Evolutionary conservation across 345 rosid species (phyloP).

Genomic region (Bruguiera sexangula): DNA sequence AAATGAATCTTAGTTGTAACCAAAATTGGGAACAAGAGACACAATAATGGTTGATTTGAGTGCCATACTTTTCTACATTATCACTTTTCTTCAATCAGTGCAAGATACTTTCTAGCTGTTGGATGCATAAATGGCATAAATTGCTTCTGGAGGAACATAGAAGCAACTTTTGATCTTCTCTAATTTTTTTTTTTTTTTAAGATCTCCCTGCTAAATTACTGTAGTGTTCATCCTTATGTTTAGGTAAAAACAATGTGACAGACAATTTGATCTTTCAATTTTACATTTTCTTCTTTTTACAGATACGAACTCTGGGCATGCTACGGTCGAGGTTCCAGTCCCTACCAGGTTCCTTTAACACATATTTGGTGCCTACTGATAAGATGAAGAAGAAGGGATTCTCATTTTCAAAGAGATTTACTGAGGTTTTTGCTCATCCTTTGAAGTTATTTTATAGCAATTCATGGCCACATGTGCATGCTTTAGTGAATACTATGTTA

Average conservation of each 20-base stretch:
- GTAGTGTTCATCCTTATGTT: too few species aligned
- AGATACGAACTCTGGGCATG: conserved; percentile 96
- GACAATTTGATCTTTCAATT: too few species aligned
- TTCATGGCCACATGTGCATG: neutral
- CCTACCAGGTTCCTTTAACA: conserved; percentile 86
- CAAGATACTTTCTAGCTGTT: neutral
- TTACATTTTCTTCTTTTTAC: conserved; percentile 9
- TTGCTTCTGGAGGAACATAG: too few species aligned
- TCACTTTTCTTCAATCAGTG: neutral
- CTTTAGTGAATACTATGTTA: neutral
- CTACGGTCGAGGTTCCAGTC: conserved; percentile 94
- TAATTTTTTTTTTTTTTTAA: too few species aligned
- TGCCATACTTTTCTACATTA: neutral
- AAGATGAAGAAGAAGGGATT: conserved; percentile 74
- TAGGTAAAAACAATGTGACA: too few species aligned
- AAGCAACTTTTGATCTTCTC: too few species aligned
- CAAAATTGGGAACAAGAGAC: neutral
- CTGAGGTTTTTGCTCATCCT: conserved; percentile 50
- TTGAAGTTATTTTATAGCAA: conserved; percentile 18
- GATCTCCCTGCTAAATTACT: too few species aligned
- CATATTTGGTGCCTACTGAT: conserved; percentile 82
- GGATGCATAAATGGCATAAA: neutral
- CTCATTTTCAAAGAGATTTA: conserved; percentile 77
- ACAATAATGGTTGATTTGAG: too few species aligned
- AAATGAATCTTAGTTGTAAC: neutral